Evolutionary conservation across 1,139 yeast genomes (phyloP), one percentile per base, ranked within the genome.

Genomic region (Debaryomyces sp.): DNA sequence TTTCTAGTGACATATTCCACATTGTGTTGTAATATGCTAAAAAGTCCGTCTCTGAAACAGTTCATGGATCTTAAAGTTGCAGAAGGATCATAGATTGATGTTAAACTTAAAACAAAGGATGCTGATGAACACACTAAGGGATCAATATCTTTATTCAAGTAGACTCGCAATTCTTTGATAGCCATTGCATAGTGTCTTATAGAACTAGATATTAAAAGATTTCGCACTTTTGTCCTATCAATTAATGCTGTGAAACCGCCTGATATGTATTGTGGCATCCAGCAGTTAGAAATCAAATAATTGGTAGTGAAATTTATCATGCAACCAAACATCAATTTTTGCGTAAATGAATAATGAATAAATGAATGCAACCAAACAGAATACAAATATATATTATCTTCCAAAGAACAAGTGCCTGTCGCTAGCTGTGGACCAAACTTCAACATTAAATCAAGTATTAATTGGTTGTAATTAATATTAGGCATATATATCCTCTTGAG

Each of bases 1-100:
- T 52, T 57, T 42, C 62, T 63, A 24, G 57, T 53, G 5, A 68
- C 59, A 8, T 61, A 46, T 40, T 63, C 60, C 37, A 67, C 51
- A 48, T 70, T 62, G 56, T 70, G 67, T 17, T 65, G 59, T 52
- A 75, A 67, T 22, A 74, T 68, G 34, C 74, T 63, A 50, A 75
- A 71, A 41, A 75, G 59, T 0, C 80, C 80, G 51, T 75, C 77
- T 34, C 77, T 60, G 51, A 74, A 75, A 50, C 80, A 75, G 39
- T 61, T 62, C 18, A 68, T 64, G 32, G 78, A 71, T 51, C 68
- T 57, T n/a, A 67, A 54, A 0, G 77, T 73, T 5, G 77, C 78
- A 52, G 73, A 78, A 0, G 79, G 79, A 50, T 75, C 80, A 53
- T 75, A 75, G 17, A 74, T 67, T 9, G 78, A 64, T 77, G 73